Conservation (phyloP, 306 rosid genomes). For the Carpinus viminea region DNA sequence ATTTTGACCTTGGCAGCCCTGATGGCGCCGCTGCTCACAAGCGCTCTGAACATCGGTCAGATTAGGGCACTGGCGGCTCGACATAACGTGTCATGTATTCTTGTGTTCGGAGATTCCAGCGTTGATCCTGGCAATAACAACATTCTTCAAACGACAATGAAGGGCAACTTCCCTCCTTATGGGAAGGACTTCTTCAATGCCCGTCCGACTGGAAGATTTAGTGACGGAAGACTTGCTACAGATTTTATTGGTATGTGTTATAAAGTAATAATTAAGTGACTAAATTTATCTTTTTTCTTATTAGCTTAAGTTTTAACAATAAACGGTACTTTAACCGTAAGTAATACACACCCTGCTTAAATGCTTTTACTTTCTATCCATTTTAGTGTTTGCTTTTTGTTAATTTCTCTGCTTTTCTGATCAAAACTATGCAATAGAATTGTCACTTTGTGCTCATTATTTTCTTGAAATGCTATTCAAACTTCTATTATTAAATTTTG, state of each 20-base stretch:
- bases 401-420: no score
- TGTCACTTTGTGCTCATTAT: no score
- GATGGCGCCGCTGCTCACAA: conserved; percentile 31
- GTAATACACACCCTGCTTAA: no score
- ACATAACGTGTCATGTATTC: conserved; percentile 42
- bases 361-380: no score
- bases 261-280: neutral
- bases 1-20: neutral
- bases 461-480: no score
- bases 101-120: conserved; percentile 82
- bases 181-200: conserved; percentile 59
- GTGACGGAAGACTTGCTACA: conserved; percentile 68
- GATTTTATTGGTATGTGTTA: conserved; percentile 62
- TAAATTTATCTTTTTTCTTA: no score
- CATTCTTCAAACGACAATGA: conserved; percentile 51
- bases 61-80: conserved; percentile 32
- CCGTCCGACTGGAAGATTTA: conserved; percentile 70
- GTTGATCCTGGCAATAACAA: conserved; percentile 86
- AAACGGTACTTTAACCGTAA: conserved; percentile 3
- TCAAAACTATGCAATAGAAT: no score
- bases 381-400: no score
- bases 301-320: no score
- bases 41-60: conserved; percentile 17
- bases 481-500: no score
- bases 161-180: conserved; percentile 74